A percentile compares a stretch with the other conserved stretches of the same genome.
Evolutionary conservation across 2,329 filamentous ascomycete genomes (phyloP).

Genomic region (Didymella lethalis): DNA sequence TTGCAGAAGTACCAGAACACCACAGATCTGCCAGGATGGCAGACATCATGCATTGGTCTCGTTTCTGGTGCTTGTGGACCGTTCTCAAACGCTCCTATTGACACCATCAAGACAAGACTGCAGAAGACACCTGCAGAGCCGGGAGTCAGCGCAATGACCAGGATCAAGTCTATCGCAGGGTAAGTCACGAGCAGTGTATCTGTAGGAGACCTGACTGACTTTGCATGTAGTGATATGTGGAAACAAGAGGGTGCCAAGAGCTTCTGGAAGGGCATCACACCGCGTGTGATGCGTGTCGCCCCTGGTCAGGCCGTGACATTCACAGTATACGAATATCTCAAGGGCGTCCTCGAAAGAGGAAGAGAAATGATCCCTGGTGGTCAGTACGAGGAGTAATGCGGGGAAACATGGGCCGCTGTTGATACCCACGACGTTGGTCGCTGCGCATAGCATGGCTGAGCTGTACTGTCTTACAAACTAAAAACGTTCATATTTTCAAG

Average conservation of each 20-base stretch:
- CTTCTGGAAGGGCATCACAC: constrained; percentile 99
- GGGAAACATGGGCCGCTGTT: constrained; percentile 7
- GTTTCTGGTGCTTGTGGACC: constrained; percentile 95
- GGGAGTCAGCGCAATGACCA: constrained; percentile 79
- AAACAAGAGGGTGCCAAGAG: constrained; percentile 91
- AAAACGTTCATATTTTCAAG: background rate
- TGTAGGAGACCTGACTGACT: constrained; percentile 17
- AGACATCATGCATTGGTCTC: constrained; percentile 90
- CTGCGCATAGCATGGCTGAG: constrained; percentile 11
- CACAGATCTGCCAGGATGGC: constrained; percentile 80
- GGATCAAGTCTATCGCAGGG: constrained; percentile 77
- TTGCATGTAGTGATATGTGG: constrained; percentile 55
- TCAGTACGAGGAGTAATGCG: constrained; percentile 58
- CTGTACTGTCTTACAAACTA: background rate
- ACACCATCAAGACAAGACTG: constrained; percentile 97
- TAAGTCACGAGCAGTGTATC: constrained; percentile 40
- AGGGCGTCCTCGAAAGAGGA: constrained; percentile 57
- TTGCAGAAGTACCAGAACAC: constrained; percentile 77
- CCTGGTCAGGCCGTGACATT: constrained; percentile 88
- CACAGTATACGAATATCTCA: constrained; percentile 63
- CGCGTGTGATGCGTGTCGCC: constrained; percentile 94
- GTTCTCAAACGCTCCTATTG: constrained; percentile 94
- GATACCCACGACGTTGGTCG: constrained; percentile 25
- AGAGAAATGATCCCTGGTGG: constrained; percentile 57
- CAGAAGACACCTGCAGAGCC: constrained; percentile 86